Base-by-base conservation (phyloP, 2,329 filamentous ascomycete species). In the Tolypocladium nubicola region DNA sequence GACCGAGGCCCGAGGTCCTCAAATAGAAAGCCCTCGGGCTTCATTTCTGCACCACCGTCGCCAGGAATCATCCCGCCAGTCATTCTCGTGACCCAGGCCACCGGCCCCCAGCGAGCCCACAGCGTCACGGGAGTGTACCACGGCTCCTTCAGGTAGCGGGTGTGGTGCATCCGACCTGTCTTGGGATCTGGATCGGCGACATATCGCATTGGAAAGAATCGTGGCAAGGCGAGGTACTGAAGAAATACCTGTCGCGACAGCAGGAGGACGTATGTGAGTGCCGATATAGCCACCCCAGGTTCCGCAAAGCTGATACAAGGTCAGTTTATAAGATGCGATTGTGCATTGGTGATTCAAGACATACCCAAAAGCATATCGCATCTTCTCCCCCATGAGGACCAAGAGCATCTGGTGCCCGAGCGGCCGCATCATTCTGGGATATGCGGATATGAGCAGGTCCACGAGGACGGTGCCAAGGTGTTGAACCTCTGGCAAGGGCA, bases 281-380 rank as follows among this genome's bases (percentile, higher is more conserved):
- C 62, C 7, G 67, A 67, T 6, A 68, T 60, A n/a, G 53, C 61
- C 35, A 76, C 62, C 23, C 73, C 67, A 0, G 79, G 78, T 33
- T 78, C 74, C 0, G 74, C 72, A 14, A 76, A 75, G 47, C 76
- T 78, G 55, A 5, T n/a, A 38, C 8, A 33, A 4, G 10, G 56
- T 69, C 38, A 30, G 33, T 16, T 10, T 10, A 14, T 11, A 40
- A 19, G 9, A n/a, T 13, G 10, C 14, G 10, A 39, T 16, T 37
- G 2, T 41, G 47, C 11, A 13, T 16, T 33, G 33, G 50, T 21
- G 40, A 38, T 52, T 16, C 26, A 37, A 6, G 16, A 67, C 78
- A 68, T 71, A 86, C 83, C 81, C 71, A 76, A 90, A 89, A 0
- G 86, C 83, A 54, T 76, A 77, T 19, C 87, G 76, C 53, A 89